Base-by-base conservation (phyloP, 2,329 filamentous ascomycete species). In the Neopestalotiopsis sp. region DNA sequence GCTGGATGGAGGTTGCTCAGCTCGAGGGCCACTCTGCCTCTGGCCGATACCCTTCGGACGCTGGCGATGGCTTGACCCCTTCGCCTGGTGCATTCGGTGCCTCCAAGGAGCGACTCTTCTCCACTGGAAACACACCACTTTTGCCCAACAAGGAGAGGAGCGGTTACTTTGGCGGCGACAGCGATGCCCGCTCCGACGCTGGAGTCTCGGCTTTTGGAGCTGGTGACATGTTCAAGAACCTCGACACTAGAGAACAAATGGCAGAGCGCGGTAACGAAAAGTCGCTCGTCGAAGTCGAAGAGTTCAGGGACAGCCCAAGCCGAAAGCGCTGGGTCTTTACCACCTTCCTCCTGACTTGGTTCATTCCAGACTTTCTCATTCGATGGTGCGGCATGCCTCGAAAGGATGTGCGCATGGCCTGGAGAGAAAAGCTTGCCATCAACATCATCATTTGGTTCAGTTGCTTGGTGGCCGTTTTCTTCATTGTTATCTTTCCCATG, bases 401-500 rank as follows among this genome's bases (percentile, higher is more conserved):
- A 70, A 97, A 97, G 78, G 96, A 99, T 79, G 90, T 99, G 9
- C 92, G 95, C 30, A 87, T 92, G 79, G 96, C 96, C 0, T 99
- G 96, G 96, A 89, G 96, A 77, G 96, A 99, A 80, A 99, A 99
- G 86, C 80, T 99, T 69, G 95, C 96, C 67, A 99, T 99, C 87
- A 99, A 99, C 84, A 86, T 99, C 79, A 88, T 98, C 77, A 99
- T 99, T 78, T 99, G 97, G 96, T 84, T 95, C 68, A 89, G 88
- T 78, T 98, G 95, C 82, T 84, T 83, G 17, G 81, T 93, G 63
- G 90, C 93, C 34, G 88, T 92, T 68, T 99, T 99, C 85, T 92
- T 99, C 85, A 94, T 98, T 76, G 87, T 98, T 70, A 87, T 91
- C 67, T 97, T 99, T 77, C 97, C 97, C 0, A 83, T 87, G 73